Base-by-base conservation (phyloP, 768 basidiomycete species). In the Crassisporium funariophilum region DNA sequence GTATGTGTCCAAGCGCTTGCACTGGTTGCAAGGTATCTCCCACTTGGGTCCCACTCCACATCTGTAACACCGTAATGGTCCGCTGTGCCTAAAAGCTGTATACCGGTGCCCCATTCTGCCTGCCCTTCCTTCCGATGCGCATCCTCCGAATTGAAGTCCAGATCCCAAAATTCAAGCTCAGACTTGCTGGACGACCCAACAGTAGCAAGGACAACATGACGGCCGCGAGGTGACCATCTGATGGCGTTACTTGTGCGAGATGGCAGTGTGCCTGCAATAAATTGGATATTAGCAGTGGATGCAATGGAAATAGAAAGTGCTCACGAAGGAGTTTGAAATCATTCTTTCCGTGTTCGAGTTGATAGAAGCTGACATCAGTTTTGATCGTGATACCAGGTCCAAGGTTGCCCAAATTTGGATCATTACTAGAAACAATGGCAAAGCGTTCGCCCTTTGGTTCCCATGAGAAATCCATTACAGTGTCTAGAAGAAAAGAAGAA, bases 1-100 rank as follows among this genome's bases (percentile, higher is more conserved):
- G 89, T 89, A 60, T 92, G 88, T 58, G 88, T 85, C 95, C 97
- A 99, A 20, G 88, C 86, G 59, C 92, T 95, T 8, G 95, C 97
- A 61, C 87, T 90, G 8, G 94, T 94, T 24, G 89, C 89, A 41
- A 98, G 74, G 67, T 88, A 97, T 48, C 97, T 84, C 41, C 97
- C 97, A 62, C 84, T 88, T 19, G 97, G 95, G 66, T 99, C 97
- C 97, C 97, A 99, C 65, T 97, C 93, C 35, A 97, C 86, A 57
- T 98, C 95, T 16, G 95, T 98, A 38, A 98, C 83, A 44, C 95
- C 95, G 62, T 95, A 99, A 66, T 98, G 95, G 67, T 98, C 97
- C 2, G 87, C 85, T 15, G 84, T 81, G 33, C 84, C 88, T 27
- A 98, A 78, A 5, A 88, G 77, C 62, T 94, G 89, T 54, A 98